Base-by-base conservation (phyloP, 2,329 filamentous ascomycete genomes). In the Pseudophaeomoniella oleicola region DNA sequence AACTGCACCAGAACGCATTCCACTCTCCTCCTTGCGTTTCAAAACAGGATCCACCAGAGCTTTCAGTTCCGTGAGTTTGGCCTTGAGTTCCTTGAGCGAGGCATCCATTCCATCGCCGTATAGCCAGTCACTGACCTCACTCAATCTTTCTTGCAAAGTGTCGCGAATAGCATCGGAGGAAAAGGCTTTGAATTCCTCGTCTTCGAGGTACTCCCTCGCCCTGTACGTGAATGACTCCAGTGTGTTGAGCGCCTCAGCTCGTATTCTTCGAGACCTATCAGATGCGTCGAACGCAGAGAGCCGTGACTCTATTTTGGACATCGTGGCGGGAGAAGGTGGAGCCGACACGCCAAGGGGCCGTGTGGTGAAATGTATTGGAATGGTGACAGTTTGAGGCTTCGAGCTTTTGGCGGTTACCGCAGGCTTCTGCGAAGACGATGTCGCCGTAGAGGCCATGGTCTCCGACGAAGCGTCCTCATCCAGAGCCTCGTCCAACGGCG, bases 191-290 rank as follows among this genome's bases (percentile, higher is more conserved):
- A 94, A 96, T 1, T 69, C 67, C 34, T 83, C 76, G 41, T 80
- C 78, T 30, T 84, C 79, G 2, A 94, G 67, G 32, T 93, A 69
- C 55, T 94, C 86, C 16, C 86, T 78, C 17, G 82, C 73, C 50
- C 77, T 80, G 67, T 98, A 98, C 11, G 88, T 94, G 58, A 81
- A 96, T 10, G 72, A 79, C 59, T 98, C 90, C n/a, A 98, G 74
- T 45, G 82, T 80, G 60, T 96, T 98, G 39, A 94, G 66, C 1
- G 83, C 75, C 55, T 94, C 88, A 54, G 94, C 87, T 19, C 87
- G 76, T 39, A 76, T 66, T 22, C 76, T 62, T 35, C 87, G 81
- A 17, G 80, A 75, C 46, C 72, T 73, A 58, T 98, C 90, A 2
- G 88, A 94, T 16, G 72, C 67, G 46, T 92, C 85, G 49, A 98